Evolutionary conservation across 2,329 filamentous ascomycete species (phyloP).

Genomic region (Claviceps monticola): DNA sequence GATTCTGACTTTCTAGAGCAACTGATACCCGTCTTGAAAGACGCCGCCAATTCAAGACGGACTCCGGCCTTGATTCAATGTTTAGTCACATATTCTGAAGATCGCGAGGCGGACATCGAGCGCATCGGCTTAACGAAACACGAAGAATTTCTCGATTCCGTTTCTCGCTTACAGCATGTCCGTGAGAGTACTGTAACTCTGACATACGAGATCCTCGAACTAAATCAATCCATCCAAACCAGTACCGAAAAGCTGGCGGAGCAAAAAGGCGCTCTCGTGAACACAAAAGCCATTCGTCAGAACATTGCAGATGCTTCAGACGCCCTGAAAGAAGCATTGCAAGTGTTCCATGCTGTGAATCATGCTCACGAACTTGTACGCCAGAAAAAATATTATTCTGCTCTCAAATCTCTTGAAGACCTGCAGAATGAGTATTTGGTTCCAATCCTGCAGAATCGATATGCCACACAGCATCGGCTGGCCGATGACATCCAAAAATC

Average conservation of each 20-base stretch:
- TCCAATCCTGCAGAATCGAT: conserved; percentile 59
- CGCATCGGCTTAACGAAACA: conserved; percentile 89
- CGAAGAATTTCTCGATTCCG: conserved; percentile 87
- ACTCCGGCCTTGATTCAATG: conserved; percentile 63
- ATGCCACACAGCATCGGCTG: conserved; percentile 87
- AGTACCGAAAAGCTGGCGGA: conserved; percentile 89
- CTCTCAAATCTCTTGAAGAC: conserved; percentile 85
- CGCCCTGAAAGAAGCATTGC: conserved; percentile 79
- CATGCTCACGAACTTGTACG: conserved; percentile 82
- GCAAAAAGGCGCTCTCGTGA: conserved; percentile 88
- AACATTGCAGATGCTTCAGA: conserved; percentile 90
- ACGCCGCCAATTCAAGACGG: conserved; percentile 65
- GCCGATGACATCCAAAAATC: conserved; percentile 94
- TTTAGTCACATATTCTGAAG: conserved; percentile 58
- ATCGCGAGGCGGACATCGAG: conserved; percentile 85
- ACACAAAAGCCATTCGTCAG: conserved; percentile 80
- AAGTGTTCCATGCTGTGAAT: conserved; percentile 84
- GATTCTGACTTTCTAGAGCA: conserved; percentile 93
- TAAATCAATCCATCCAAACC: conserved; percentile 88
- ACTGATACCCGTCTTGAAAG: conserved; percentile 84
- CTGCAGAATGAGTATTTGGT: conserved; percentile 87
- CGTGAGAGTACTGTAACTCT: conserved; percentile 80
- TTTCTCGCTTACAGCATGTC: conserved; percentile 85
- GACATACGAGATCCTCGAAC: conserved; percentile 77
- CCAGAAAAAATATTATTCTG: conserved; percentile 92